Evolutionary conservation across 2,329 filamentous ascomycete species (phyloP).

Genomic region (Talaromyces piceae): DNA sequence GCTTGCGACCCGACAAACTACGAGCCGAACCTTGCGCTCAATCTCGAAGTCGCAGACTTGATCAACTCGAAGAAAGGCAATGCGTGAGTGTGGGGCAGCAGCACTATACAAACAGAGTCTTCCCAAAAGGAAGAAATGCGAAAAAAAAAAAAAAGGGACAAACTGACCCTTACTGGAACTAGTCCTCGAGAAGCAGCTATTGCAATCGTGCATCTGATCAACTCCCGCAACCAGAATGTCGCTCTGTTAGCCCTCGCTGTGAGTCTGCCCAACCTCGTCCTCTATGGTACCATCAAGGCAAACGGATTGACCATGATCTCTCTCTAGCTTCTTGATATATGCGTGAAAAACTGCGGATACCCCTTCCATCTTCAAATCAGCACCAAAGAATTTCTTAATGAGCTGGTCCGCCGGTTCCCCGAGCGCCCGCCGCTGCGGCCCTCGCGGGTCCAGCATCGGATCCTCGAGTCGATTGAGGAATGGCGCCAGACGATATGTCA

Average conservation of each 20-base stretch:
- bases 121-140: neutral
- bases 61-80: slow-evolving; percentile 97
- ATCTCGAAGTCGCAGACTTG: slow-evolving; percentile 91
- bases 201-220: slow-evolving; percentile 87
- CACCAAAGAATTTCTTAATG: slow-evolving; percentile 98
- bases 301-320: slow-evolving; percentile 11
- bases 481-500: slow-evolving; percentile 98
- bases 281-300: too few species aligned
- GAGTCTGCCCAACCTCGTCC: too few species aligned
- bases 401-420: slow-evolving; percentile 90
- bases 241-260: slow-evolving; percentile 75
- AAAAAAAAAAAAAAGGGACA: neutral
- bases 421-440: slow-evolving; percentile 83
- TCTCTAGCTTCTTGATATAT: slow-evolving; percentile 78
- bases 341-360: slow-evolving; percentile 99
- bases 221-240: slow-evolving; percentile 94
- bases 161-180: slow-evolving; percentile 6
- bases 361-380: slow-evolving; percentile 97
- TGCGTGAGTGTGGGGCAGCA: slow-evolving; percentile 46
- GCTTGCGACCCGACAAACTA: slow-evolving; percentile 96
- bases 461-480: slow-evolving; percentile 94
- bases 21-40: slow-evolving; percentile 92
- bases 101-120: neutral
- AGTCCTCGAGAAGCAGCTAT: slow-evolving; percentile 87
- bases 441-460: slow-evolving; percentile 81